These are phyloP conservation scores for Trichothecium roseum DNA, from an alignment of 2,329 filamentous ascomycete genomes.

Conservation along the genomic window DNA sequence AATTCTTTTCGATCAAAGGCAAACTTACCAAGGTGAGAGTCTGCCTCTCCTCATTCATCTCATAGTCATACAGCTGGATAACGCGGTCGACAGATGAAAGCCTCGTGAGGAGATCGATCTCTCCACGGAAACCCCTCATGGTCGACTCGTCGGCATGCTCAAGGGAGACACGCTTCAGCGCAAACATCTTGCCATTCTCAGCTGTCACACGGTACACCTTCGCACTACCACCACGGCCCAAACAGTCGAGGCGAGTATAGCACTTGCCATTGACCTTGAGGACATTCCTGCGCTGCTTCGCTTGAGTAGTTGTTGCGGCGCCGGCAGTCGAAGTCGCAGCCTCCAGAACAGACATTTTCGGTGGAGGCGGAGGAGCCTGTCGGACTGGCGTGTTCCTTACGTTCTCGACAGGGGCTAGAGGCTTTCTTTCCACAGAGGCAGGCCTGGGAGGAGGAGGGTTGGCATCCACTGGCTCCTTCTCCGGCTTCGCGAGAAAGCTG, in stretches of 20 bases:
- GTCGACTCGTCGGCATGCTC: slow-evolving; percentile 80
- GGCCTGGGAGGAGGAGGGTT: slow-evolving; percentile 27
- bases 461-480: slow-evolving; percentile 37
- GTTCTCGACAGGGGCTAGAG: slow-evolving; percentile 33
- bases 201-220: slow-evolving; percentile 96
- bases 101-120: slow-evolving; percentile 82
- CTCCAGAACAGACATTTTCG: slow-evolving; percentile 95
- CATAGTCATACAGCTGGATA: slow-evolving; percentile 82
- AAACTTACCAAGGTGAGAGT: slow-evolving; percentile 68
- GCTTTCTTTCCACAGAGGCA: slow-evolving; percentile 44
- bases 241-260: slow-evolving; percentile 81
- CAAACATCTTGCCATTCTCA: slow-evolving; percentile 92
- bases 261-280: slow-evolving; percentile 83
- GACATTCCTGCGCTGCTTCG: slow-evolving; percentile 67
- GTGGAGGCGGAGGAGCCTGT: slow-evolving; percentile 70
- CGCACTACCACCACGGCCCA: slow-evolving; percentile 85
- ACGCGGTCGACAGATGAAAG: slow-evolving; percentile 80
- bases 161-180: slow-evolving; percentile 83
- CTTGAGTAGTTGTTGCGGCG: slow-evolving; percentile 63
- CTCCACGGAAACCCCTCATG: slow-evolving; percentile 81
- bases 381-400: slow-evolving; percentile 64
- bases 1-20: neutral
- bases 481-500: slow-evolving; percentile 44
- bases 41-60: slow-evolving; percentile 87
- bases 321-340: slow-evolving; percentile 78